Evolutionary conservation across 1,139 yeast species (phyloP), one percentile per base, ranked within the genome.

Genomic region (Scheffersomyces quercinus): DNA sequence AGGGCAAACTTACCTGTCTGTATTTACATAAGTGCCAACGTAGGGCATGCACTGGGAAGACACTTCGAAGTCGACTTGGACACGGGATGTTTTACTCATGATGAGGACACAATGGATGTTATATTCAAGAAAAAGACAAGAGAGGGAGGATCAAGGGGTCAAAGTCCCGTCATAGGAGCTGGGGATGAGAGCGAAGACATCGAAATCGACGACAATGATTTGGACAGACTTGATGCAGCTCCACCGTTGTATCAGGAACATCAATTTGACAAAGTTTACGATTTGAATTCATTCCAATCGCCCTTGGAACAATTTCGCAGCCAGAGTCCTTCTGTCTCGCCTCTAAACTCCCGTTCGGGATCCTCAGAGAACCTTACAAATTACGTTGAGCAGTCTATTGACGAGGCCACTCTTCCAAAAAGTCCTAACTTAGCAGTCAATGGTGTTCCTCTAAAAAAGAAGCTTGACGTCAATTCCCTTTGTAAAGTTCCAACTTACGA

Each of bases 1-100:
- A 67, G 88, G 37, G 88, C 90, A 3, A 82, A 85, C 37, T 63
- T 85, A 39, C 90, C 91, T 0, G 69, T 85, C 2, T 70, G 68
- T 32, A 59, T 85, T 6, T 85, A 81, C 55, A 68, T 82, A 7
- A 79, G 83, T 40, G 79, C 86, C 3, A 71, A 70, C 39, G 46
- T 62, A 16, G 82, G 83, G 4, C 68, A 68, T 33, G 75, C 81
- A 36, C 59, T 69, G 28, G 87, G 85, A 0, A 64, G 79, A 36
- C 77, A 72, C 45, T 79, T 73, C 41, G 72, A 75, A 29, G 60
- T 82, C 28, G 86, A 82, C 47, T 67, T 70, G 24, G 59, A 64
- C 31, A 78, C 79, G 49, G 77, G 81, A 3, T 70, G 70, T 38
- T 77, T 82, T 54, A 64, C 74, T 29, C 59, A 73, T 24, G 61